These are phyloP conservation scores for Globisporangium radiosum DNA, from an alignment of 352 stramenopile species.

Conservation along the genomic window DNA sequence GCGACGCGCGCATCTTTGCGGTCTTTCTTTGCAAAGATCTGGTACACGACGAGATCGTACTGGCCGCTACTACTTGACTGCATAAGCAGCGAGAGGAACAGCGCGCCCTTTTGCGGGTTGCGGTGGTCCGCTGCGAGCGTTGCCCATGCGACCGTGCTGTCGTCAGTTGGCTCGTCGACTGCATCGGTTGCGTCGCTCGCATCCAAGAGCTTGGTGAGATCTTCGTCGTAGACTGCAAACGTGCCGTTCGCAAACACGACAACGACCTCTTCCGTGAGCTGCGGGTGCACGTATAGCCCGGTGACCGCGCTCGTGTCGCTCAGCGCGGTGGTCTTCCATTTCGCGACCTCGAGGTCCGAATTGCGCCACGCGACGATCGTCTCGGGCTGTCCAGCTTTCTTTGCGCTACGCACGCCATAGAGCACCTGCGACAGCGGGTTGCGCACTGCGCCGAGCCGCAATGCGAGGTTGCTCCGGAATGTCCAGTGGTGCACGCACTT, in stretches of 20 bases:
- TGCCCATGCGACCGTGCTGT: conserved; percentile 39
- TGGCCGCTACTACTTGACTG: conserved; percentile 24
- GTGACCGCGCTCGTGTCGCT: conserved; percentile 23
- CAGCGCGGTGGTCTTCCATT: conserved; percentile 45
- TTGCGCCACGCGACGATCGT: conserved; percentile 54
- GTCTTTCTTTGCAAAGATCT: conserved; percentile 33
- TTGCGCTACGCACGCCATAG: conserved; percentile 49
- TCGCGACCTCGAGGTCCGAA: conserved; percentile 52
- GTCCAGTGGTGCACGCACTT: conserved; percentile 78
- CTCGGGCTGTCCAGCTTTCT: conserved; percentile 41
- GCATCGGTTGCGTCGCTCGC: conserved; percentile 24
- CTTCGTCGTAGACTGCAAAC: conserved; percentile 53
- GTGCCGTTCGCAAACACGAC: conserved; percentile 61
- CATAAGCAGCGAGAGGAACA: conserved; percentile 59
- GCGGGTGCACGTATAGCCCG: conserved; percentile 52
- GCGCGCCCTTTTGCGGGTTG: conserved; percentile 47
- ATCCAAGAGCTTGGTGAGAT: conserved; percentile 35
- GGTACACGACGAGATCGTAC: conserved; percentile 53
- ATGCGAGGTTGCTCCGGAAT: conserved; percentile 44
- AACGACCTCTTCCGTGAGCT: conserved; percentile 50
- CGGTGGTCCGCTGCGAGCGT: conserved; percentile 44
- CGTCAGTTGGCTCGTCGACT: conserved; percentile 4
- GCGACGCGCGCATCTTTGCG: conserved; percentile 27
- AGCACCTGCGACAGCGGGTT: conserved; percentile 49
- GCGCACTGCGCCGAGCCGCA: conserved; percentile 46